Conservation (phyloP, 139 green algal species). For the Tetradesmus obliquus region DNA sequence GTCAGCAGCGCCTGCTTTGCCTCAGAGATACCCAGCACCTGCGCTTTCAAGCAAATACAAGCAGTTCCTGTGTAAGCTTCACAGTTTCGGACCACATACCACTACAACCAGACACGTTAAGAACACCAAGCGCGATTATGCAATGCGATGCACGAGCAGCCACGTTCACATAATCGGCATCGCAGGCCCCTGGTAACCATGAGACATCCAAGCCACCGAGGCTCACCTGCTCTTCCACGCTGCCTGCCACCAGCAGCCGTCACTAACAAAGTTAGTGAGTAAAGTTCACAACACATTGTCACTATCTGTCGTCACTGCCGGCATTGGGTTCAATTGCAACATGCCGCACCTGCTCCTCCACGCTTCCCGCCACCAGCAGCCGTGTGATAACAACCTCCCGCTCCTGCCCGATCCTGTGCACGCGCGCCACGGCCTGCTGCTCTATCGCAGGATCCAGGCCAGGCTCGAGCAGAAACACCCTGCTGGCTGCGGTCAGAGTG, state of each 20-base stretch:
- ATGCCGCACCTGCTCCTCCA: slow-evolving; percentile 53
- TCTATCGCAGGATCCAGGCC: slow-evolving; percentile 81
- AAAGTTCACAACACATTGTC: background rate
- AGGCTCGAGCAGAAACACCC: slow-evolving; percentile 82
- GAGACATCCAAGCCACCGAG: too few species aligned
- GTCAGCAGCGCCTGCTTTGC: slow-evolving; percentile 31
- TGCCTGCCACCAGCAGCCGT: slow-evolving; percentile 52
- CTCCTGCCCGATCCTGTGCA: slow-evolving; percentile 85
- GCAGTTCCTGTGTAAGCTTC: background rate
- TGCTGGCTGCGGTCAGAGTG: slow-evolving; percentile 70
- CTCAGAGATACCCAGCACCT: slow-evolving; percentile 29
- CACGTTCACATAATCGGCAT: background rate
- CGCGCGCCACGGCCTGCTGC: slow-evolving; percentile 83
- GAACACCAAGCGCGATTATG: too few species aligned
- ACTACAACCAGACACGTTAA: too few species aligned
- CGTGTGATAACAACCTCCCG: slow-evolving; percentile 51
- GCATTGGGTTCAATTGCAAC: background rate
- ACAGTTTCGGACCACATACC: background rate
- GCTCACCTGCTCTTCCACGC: slow-evolving; percentile 48
- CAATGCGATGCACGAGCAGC: background rate
- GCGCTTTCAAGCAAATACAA: background rate
- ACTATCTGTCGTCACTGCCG: background rate
- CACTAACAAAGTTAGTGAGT: background rate
- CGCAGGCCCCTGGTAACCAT: background rate
- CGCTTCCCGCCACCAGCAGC: slow-evolving; percentile 58